Conservation (phyloP, 352 stramenopile species). For the Phytophthora quininea region DNA sequence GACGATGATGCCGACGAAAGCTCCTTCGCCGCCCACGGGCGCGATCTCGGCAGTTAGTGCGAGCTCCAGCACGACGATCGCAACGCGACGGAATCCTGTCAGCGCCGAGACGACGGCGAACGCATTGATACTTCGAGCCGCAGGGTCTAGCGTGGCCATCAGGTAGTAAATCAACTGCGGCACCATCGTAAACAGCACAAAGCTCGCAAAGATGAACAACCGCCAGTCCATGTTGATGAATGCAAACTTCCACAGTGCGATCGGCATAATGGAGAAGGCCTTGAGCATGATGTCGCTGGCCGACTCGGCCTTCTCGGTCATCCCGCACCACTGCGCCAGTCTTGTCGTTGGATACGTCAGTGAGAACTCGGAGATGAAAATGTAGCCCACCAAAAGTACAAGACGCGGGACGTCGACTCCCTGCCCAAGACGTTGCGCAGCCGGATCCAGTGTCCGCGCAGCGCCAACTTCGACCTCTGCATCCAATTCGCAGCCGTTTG, state of each 20-base stretch:
- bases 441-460: slow-evolving; percentile 39
- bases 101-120: slow-evolving; percentile 46
- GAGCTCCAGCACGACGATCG: slow-evolving; percentile 45
- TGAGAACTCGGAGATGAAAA: slow-evolving; percentile 59
- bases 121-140: slow-evolving; percentile 25
- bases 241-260: slow-evolving; percentile 39
- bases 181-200: slow-evolving; percentile 41
- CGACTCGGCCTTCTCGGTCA: slow-evolving; percentile 40
- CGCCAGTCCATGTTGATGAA: slow-evolving; percentile 40
- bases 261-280: slow-evolving; percentile 35
- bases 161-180: slow-evolving; percentile 33
- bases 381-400: slow-evolving; percentile 45
- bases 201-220: slow-evolving; percentile 41
- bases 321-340: slow-evolving; percentile 47
- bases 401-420: slow-evolving; percentile 43
- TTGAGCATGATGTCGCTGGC: slow-evolving; percentile 35
- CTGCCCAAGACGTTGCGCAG: slow-evolving; percentile 41
- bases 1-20: slow-evolving; percentile 47
- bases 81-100: slow-evolving; percentile 41
- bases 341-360: slow-evolving; percentile 44
- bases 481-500: slow-evolving; percentile 28
- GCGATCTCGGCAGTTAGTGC: slow-evolving; percentile 52
- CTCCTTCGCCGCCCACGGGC: slow-evolving; percentile 44
- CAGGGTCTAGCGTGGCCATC: slow-evolving; percentile 33
- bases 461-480: slow-evolving; percentile 27